These are phyloP conservation scores for Wickerhamomyces sp. DNA, from an alignment of 1,139 yeast species.

Conservation along the genomic window DNA sequence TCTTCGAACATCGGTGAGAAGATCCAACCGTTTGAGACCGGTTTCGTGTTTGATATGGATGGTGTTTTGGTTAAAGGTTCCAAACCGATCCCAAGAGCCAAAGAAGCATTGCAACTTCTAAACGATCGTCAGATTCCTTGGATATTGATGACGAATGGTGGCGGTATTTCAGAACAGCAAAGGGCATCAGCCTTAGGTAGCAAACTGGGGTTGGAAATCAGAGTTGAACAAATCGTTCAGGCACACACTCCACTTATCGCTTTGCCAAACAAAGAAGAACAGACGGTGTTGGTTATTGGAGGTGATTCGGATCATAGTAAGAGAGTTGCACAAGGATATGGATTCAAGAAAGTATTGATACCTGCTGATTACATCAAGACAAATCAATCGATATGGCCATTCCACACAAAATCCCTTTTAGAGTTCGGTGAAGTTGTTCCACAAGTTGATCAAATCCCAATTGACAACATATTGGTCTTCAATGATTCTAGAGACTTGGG, in stretches of 20 bases:
- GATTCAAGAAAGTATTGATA: constrained; percentile 73
- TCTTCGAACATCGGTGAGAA: constrained; percentile 2
- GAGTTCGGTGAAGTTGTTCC: constrained; percentile 35
- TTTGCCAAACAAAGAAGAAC: constrained; percentile 41
- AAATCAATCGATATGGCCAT: constrained; percentile 66
- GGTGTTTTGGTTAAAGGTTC: constrained; percentile 88
- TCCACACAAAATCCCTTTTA: constrained; percentile 51
- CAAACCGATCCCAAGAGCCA: constrained; percentile 63
- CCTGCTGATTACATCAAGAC: constrained; percentile 66
- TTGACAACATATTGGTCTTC: constrained; percentile 81
- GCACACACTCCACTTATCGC: constrained; percentile 87
- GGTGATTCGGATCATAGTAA: constrained; percentile 71
- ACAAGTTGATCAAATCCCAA: constrained; percentile 35
- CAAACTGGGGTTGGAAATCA: constrained; percentile 44
- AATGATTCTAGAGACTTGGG: constrained; percentile 93
- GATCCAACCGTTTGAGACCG: constrained; percentile 20
- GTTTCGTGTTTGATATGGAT: constrained; percentile 53
- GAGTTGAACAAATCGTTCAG: constrained; percentile 69
- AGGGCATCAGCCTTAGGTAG: constrained; percentile 55
- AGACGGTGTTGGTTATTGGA: constrained; percentile 76
- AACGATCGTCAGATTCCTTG: constrained; percentile 63
- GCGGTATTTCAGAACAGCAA: constrained; percentile 68
- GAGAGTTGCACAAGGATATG: constrained; percentile 69
- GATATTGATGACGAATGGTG: constrained; percentile 87
- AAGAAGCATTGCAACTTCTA: constrained; percentile 54